A percentile compares a stretch with the other conserved stretches of the same genome.
Evolutionary conservation across 257 asterid species (phyloP).

Genomic region (Solanum lignicaule): DNA sequence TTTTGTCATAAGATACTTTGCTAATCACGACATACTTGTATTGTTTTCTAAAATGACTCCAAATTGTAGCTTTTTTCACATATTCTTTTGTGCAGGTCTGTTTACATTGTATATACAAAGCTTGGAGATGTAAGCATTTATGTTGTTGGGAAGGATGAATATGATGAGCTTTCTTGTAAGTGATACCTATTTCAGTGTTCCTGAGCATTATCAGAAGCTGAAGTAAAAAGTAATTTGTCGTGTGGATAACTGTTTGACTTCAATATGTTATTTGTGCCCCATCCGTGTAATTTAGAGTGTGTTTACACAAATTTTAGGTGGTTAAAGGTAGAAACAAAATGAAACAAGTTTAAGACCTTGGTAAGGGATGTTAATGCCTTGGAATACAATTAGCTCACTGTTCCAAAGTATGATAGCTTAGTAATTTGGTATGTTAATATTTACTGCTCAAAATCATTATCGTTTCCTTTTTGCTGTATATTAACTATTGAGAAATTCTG

Average conservation of each 20-base stretch:
- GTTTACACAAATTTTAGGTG: background rate
- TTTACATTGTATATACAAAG: constrained; percentile 78
- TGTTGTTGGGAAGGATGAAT: constrained; percentile 94
- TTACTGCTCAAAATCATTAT: background rate
- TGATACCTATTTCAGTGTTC: background rate
- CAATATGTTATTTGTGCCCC: background rate
- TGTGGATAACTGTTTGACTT: background rate
- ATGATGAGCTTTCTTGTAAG: constrained; percentile 93
- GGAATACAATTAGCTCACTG: background rate
- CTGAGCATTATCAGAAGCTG: background rate
- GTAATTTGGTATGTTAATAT: background rate
- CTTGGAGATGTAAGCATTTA: constrained; percentile 87
- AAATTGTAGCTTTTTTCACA: background rate
- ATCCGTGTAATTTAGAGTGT: background rate
- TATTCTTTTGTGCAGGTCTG: constrained; percentile 48
- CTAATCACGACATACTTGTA: background rate
- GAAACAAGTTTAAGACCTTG: background rate
- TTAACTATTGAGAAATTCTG: background rate
- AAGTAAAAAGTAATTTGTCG: background rate
- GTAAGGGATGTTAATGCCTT: background rate
- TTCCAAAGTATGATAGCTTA: background rate
- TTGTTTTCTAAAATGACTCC: background rate
- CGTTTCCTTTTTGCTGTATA: background rate
- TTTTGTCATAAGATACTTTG: background rate
- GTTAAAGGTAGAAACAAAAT: background rate